Evolutionary conservation across 768 basidiomycete species (phyloP).

Genomic region (Lactarius hengduanensis): DNA sequence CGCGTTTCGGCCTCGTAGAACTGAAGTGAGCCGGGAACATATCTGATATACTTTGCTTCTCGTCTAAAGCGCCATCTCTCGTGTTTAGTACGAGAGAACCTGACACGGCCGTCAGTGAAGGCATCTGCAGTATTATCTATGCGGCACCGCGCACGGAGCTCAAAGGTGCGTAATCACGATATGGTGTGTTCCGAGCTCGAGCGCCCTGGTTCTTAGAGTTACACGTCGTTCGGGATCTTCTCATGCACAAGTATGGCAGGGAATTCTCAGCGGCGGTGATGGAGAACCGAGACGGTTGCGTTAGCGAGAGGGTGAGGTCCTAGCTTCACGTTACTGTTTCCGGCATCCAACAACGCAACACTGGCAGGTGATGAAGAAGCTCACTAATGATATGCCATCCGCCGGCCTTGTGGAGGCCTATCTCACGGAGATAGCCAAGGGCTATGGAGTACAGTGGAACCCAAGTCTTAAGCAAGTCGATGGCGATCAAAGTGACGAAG

Average conservation of each 20-base stretch:
- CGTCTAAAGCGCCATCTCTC: background rate
- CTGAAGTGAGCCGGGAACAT: slow-evolving; percentile 57
- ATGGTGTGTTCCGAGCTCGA: slow-evolving; percentile 1
- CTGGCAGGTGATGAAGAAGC: slow-evolving; percentile 69
- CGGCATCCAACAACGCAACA: slow-evolving; percentile 1
- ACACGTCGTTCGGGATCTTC: slow-evolving; percentile 84
- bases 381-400: slow-evolving; percentile 67
- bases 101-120: slow-evolving; percentile 84
- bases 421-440: slow-evolving; percentile 84
- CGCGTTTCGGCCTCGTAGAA: slow-evolving; percentile 90
- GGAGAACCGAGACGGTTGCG: slow-evolving; percentile 79
- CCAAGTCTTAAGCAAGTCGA: slow-evolving; percentile 36
- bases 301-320: slow-evolving; percentile 73
- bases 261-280: slow-evolving; percentile 84
- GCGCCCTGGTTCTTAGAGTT: slow-evolving; percentile 55
- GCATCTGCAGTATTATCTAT: slow-evolving; percentile 83
- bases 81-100: slow-evolving; percentile 67
- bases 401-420: slow-evolving; percentile 82
- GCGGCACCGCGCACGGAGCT: slow-evolving; percentile 90
- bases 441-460: slow-evolving; percentile 74
- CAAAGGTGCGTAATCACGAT: slow-evolving; percentile 55
- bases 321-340: background rate
- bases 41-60: background rate
- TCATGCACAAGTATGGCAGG: slow-evolving; percentile 95
- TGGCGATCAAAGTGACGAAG: slow-evolving; percentile 33